Evolutionary conservation across 2,329 filamentous ascomycete species (phyloP).

Genomic region (Cytospora paraplurivora): DNA sequence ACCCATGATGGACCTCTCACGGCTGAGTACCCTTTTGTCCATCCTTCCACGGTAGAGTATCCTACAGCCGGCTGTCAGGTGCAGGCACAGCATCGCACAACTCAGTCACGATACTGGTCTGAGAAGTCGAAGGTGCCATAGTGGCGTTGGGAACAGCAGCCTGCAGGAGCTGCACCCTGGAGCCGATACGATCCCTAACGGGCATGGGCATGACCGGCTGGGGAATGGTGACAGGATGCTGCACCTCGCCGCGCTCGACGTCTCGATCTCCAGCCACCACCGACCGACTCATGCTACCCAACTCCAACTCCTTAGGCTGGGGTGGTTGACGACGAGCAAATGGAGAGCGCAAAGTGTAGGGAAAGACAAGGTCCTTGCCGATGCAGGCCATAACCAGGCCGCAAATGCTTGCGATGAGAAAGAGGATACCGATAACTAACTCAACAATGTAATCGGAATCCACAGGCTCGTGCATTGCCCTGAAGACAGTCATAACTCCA

Average conservation of each 20-base stretch:
- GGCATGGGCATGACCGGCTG: not conserved
- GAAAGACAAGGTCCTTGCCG: not conserved
- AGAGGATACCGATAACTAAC: not conserved
- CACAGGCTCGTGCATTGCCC: not conserved
- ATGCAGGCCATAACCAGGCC: not conserved
- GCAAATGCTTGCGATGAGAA: not conserved
- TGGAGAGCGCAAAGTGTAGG: not conserved
- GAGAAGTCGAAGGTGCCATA: not conserved
- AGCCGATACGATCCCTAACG: not conserved
- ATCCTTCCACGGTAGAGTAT: not conserved
- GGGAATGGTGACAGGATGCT: not conserved
- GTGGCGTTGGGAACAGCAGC: not conserved
- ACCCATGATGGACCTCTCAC: not conserved
- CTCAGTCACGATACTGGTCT: slow-evolving; percentile 8
- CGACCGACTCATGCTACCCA: not conserved
- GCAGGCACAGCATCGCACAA: slow-evolving; percentile 9
- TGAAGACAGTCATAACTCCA: not conserved
- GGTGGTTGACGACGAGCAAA: not conserved
- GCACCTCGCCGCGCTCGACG: not conserved
- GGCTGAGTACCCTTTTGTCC: not conserved
- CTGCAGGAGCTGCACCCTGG: not conserved
- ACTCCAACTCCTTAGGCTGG: slow-evolving; percentile 14
- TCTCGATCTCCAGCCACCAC: not conserved
- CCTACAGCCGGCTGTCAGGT: not conserved
- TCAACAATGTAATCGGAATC: not conserved